Evolutionary conservation across 139 green algal species (phyloP), one percentile per base, ranked within the genome.

Genomic region (Tetratostichococcus sp.): DNA sequence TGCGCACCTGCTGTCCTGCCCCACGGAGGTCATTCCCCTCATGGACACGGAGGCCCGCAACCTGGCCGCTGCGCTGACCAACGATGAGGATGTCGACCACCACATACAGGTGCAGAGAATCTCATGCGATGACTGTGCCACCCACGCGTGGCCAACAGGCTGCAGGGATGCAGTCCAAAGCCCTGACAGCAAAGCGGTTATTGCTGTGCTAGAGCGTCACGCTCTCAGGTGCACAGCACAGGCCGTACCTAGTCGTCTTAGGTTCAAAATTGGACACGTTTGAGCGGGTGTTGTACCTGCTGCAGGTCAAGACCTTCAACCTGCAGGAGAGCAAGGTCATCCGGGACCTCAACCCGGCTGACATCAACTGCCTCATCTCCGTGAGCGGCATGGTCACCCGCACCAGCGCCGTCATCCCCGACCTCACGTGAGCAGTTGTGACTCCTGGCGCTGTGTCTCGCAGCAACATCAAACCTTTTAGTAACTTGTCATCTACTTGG

Each of bases 351-450:
- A 91, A 99, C 81, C 96, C 96, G n/a, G 79, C 85, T 1, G 91
- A 98, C 79, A 94, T 98, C 69, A 90, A 96, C 85, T 90, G 80
- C 30, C 86, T 99, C 65, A 89, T 99, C 43, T 85, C 87, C 35
- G 90, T 99, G 30, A 82, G 85, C 59, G 96, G 96, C 80, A 98
- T 99, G 96, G 88, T 99, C 42, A 99, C 96, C 1, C 88, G 95
- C 72, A 87, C 84, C 35, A 92, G 82, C 43, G 80, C 83, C 70
- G 85, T 98, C 85, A 97, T 98, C 78, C 95, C 95, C 1, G 94
- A 99, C 75, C 83, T 98, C 42, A 92, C 86, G 87, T 90, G 67
- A 5, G 77, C 6, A 28, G 8, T 26, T 34, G 50, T 1, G 33
- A 30, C 26, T 30, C n/a, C 67, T 32, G 42, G 2, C 19, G 30